These are phyloP conservation scores for Stereum hirsutum DNA, from an alignment of 1,284 basidiomycete species.

Conservation along the genomic window DNA sequence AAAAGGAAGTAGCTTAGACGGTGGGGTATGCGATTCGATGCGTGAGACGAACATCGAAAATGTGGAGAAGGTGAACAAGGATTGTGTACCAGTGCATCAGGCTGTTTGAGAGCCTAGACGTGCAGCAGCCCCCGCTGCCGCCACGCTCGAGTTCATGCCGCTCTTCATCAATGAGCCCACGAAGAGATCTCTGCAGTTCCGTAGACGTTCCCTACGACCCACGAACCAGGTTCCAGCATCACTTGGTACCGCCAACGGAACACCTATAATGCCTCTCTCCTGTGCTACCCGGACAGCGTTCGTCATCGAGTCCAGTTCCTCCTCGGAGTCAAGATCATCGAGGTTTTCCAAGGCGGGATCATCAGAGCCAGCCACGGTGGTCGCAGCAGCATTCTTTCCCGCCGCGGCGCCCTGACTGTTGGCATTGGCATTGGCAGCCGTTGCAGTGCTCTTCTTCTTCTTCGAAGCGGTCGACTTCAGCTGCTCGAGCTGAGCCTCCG, in stretches of 20 bases:
- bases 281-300: constrained; percentile 45
- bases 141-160: constrained; percentile 9
- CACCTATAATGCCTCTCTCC: constrained; percentile 37
- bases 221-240: constrained; percentile 63
- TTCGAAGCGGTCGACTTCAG: constrained; percentile 40
- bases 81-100: too few species aligned
- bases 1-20: too few species aligned
- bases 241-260: constrained; percentile 39
- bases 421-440: constrained; percentile 17
- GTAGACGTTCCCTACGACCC: constrained; percentile 56
- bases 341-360: constrained; percentile 46
- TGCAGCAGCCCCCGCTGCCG: constrained; percentile 10
- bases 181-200: constrained; percentile 61
- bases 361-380: constrained; percentile 36
- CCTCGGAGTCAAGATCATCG: constrained; percentile 74
- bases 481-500: constrained; percentile 28
- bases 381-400: constrained; percentile 2
- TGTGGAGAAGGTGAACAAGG: too few species aligned
- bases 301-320: constrained; percentile 52
- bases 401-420: constrained; percentile 13
- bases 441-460: constrained; percentile 29
- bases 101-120: too few species aligned
- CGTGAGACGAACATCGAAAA: too few species aligned
- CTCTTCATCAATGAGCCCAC: constrained; percentile 39
- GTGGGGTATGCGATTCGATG: too few species aligned